A percentile compares a stretch with the other conserved stretches of the same genome.
These are phyloP conservation scores for Malania oleifera DNA, from an alignment of 164 flowering plant genomes.

Conservation along the genomic window DNA sequence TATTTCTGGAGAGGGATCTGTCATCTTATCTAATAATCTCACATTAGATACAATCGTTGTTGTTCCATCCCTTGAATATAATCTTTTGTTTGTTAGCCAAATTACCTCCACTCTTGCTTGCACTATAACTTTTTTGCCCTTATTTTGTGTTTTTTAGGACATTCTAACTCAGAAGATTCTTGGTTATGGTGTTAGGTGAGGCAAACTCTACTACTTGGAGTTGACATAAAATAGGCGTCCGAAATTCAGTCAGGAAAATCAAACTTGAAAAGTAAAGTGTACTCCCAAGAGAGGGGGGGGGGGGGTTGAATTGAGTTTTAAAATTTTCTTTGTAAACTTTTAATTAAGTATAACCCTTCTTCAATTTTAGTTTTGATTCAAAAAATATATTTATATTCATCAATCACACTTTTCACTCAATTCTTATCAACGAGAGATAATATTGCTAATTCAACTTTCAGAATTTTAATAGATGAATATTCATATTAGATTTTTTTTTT, in stretches of 20 bases:
- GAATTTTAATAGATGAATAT: too few species aligned
- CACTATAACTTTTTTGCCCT: neutral
- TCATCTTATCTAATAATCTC: neutral
- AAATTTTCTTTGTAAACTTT: too few species aligned
- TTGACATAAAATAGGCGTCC: neutral
- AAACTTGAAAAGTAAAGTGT: too few species aligned
- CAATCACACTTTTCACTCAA: too few species aligned
- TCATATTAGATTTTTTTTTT: too few species aligned
- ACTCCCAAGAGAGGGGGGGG: too few species aligned
- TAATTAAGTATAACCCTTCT: too few species aligned
- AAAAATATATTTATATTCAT: too few species aligned
- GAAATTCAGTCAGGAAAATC: neutral
- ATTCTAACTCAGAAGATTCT: neutral
- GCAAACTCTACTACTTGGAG: neutral
- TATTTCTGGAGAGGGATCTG: conserved; percentile 3
- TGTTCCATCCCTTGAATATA: neutral
- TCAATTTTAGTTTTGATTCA: too few species aligned
- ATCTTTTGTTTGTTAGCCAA: conserved; percentile 5
- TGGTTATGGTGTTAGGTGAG: conserved; percentile 1
- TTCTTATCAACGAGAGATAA: too few species aligned
- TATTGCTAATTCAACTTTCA: too few species aligned
- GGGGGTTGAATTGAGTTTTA: too few species aligned
- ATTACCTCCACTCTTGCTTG: neutral
- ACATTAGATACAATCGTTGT: neutral
- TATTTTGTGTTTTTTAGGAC: conserved; percentile 5